Conservation (phyloP, 108 stramenopile species). For the Cyclostephanos tholiformis region DNA sequence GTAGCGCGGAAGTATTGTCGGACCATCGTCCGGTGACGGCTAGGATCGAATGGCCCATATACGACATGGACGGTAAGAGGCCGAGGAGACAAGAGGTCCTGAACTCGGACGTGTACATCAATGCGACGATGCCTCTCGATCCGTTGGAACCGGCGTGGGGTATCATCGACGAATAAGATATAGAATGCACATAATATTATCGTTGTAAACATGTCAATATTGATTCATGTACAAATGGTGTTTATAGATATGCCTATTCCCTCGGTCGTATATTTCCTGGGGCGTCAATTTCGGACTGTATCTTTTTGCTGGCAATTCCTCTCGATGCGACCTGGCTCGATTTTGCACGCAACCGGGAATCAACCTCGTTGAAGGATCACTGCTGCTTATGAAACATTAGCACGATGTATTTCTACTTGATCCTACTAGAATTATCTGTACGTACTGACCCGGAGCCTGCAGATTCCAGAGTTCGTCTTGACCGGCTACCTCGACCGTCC, state of each 20-base stretch:
- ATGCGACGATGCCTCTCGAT: conserved; percentile 43
- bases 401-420: not conserved
- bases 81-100: conserved; percentile 24
- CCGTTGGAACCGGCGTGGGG: conserved; percentile 53
- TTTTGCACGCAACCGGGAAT: too few species aligned
- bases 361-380: too few species aligned
- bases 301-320: too few species aligned
- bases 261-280: too few species aligned
- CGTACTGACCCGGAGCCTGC: not conserved
- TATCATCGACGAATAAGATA: conserved; percentile 15
- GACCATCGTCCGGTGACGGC: conserved; percentile 56
- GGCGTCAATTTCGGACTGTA: too few species aligned
- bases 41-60: conserved; percentile 43
- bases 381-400: too few species aligned
- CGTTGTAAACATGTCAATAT: not conserved
- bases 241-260: too few species aligned
- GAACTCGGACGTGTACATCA: conserved; percentile 33
- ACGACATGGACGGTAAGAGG: not conserved
- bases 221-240: too few species aligned
- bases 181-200: not conserved
- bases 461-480: not conserved
- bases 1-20: conserved; percentile 35
- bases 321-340: too few species aligned
- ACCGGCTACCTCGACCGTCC: not conserved
- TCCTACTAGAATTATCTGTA: not conserved